Percentiles rank a stretch among this genome's conserved stretches.
Conservation (phyloP, 139 green algal species). For the Choricystis sp. region DNA sequence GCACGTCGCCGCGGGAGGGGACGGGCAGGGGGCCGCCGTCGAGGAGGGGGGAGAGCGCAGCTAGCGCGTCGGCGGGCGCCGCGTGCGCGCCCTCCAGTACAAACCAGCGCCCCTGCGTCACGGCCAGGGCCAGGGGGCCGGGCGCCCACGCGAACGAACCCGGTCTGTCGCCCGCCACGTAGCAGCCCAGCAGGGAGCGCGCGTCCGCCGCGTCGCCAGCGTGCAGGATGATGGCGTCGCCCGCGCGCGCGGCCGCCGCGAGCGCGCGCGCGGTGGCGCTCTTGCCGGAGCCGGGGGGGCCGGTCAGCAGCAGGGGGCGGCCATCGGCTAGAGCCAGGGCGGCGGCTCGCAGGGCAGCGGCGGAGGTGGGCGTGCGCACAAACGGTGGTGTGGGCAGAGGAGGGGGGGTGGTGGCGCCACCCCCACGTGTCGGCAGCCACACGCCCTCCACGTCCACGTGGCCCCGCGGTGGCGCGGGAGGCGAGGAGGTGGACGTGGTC, state of each 20-base stretch:
- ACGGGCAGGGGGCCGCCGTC: constrained; percentile 57
- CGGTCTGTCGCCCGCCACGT: constrained; percentile 72
- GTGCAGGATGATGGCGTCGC: constrained; percentile 32
- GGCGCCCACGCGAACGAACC: constrained; percentile 93
- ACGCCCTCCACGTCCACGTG: constrained; percentile 35
- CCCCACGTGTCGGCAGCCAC: constrained; percentile 17
- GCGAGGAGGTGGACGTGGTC: not conserved
- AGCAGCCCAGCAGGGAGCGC: constrained; percentile 85
- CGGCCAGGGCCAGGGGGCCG: constrained; percentile 76
- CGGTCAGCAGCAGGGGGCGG: constrained; percentile 72
- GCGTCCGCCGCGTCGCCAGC: constrained; percentile 92
- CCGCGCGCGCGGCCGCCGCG: constrained; percentile 54
- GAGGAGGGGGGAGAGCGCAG: constrained; percentile 67
- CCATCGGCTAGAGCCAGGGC: constrained; percentile 61
- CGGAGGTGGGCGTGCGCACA: constrained; percentile 27
- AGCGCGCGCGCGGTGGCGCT: constrained; percentile 60
- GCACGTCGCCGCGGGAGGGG: constrained; percentile 41
- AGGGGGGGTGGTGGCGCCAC: not conserved
- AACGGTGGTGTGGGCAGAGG: not conserved
- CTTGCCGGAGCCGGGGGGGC: constrained; percentile 76
- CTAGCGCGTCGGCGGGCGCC: constrained; percentile 79
- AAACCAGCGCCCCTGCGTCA: constrained; percentile 73
- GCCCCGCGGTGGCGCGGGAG: constrained; percentile 3
- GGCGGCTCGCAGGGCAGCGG: constrained; percentile 33
- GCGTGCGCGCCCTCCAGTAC: constrained; percentile 88